Percentiles rank a stretch among this genome's conserved stretches.
phyloP scores from a whole-genome alignment of 768 basidiomycete genomes.

The Aureoboletus auriporus region DNA sequence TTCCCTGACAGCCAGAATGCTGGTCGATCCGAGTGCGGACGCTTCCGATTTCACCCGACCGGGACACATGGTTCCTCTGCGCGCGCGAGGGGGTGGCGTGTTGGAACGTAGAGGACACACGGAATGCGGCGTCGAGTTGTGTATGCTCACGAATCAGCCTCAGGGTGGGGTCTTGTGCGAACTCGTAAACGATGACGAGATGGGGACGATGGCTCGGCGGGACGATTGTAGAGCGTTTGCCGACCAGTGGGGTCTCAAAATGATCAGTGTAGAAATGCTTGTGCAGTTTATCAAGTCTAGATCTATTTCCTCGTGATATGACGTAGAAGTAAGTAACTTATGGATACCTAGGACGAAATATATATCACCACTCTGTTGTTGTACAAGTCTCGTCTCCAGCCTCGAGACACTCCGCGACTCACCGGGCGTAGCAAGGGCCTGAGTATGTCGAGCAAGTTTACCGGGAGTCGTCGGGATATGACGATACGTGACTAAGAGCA shows the following conservation, averaged over 20 bases:
- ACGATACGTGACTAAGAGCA: no score
- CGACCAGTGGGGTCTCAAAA: constrained; percentile 82
- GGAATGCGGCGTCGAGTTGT: constrained; percentile 86
- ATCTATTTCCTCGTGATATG: background rate
- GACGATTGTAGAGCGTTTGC: constrained; percentile 94
- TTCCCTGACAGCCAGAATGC: constrained; percentile 77
- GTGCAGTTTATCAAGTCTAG: constrained; percentile 36
- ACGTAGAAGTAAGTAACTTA: background rate
- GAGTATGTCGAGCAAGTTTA: no score
- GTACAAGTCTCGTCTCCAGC: no score
- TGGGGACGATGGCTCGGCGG: constrained; percentile 90
- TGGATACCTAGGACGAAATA: no score
- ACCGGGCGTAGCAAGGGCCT: no score
- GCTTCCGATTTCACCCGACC: constrained; percentile 83
- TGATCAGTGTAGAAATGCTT: constrained; percentile 91
- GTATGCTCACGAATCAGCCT: constrained; percentile 60
- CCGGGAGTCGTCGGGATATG: no score
- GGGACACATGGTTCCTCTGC: constrained; percentile 92
- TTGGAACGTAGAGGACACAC: constrained; percentile 91
- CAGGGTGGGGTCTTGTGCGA: constrained; percentile 85
- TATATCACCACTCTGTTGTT: no score
- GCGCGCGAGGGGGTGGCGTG: constrained; percentile 82
- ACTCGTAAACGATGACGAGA: constrained; percentile 85
- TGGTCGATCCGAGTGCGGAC: constrained; percentile 56
- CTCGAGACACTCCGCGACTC: no score